These are phyloP conservation scores for Teratosphaeria nubilosa DNA, from an alignment of 2,329 filamentous ascomycete genomes.

Conservation along the genomic window DNA sequence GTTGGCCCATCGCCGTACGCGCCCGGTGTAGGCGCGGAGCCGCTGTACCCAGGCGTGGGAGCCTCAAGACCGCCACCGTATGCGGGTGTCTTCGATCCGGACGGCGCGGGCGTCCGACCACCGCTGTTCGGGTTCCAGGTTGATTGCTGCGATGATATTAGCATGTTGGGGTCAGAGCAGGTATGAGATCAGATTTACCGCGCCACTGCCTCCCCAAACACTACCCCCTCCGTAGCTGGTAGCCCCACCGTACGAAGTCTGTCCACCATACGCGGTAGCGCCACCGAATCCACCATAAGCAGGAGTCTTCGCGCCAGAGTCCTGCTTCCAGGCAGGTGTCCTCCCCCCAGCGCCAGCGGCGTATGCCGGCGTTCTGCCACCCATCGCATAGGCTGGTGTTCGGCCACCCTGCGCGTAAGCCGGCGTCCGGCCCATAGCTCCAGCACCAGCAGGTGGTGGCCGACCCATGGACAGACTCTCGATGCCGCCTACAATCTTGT, in stretches of 20 bases:
- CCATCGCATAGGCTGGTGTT: slow-evolving; percentile 54
- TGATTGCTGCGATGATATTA: slow-evolving; percentile 16
- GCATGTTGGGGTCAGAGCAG: neutral
- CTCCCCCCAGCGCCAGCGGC: slow-evolving; percentile 34
- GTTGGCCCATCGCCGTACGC: slow-evolving; percentile 25
- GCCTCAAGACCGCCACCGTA: slow-evolving; percentile 56
- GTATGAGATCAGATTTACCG: slow-evolving; percentile 5
- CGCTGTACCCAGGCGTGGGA: slow-evolving; percentile 37
- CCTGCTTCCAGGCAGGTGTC: slow-evolving; percentile 55
- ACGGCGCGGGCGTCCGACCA: slow-evolving; percentile 46
- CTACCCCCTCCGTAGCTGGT: slow-evolving; percentile 20
- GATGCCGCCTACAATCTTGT: slow-evolving; percentile 56
- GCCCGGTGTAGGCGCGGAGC: slow-evolving; percentile 33
- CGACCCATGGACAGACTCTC: slow-evolving; percentile 9
- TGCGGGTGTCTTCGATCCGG: slow-evolving; percentile 67
- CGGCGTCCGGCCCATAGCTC: slow-evolving; percentile 34
- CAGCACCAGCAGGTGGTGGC: slow-evolving; percentile 42
- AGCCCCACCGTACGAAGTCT: slow-evolving; percentile 33
- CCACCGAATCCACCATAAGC: slow-evolving; percentile 29
- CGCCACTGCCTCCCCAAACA: slow-evolving; percentile 14
- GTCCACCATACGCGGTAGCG: slow-evolving; percentile 17
- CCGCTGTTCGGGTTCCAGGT: slow-evolving; percentile 28
- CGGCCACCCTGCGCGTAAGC: slow-evolving; percentile 36
- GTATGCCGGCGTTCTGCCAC: slow-evolving; percentile 23
- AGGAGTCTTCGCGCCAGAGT: slow-evolving; percentile 32